Evolutionary conservation across 352 stramenopile genomes (phyloP).

Genomic region (Thraustochytrium striatum): DNA sequence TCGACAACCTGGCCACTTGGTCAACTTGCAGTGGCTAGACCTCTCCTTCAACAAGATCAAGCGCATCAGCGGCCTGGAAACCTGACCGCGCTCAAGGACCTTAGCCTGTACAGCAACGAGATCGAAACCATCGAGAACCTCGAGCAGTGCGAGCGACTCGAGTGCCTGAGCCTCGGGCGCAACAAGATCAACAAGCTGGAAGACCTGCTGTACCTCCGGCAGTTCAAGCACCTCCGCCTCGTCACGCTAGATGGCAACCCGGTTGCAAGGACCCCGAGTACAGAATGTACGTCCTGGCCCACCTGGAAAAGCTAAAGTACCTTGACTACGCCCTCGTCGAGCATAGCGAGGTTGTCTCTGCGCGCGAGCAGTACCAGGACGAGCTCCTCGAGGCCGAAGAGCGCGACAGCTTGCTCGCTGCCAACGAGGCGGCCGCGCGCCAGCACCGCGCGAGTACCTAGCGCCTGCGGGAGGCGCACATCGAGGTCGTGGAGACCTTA

Average conservation of each 20-base stretch:
- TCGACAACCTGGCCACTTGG: conserved; percentile 76
- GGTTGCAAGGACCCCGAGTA: conserved; percentile 85
- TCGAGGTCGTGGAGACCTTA: conserved; percentile 63
- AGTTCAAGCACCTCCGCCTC: conserved; percentile 67
- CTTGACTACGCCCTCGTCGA: conserved; percentile 85
- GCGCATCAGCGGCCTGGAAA: conserved; percentile 80
- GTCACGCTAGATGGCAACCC: conserved; percentile 86
- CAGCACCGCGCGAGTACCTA: conserved; percentile 43
- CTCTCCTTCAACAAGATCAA: conserved; percentile 90
- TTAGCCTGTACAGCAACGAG: conserved; percentile 87
- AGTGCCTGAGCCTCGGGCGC: conserved; percentile 85
- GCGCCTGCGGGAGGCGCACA: conserved; percentile 47
- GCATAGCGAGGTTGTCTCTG: conserved; percentile 66
- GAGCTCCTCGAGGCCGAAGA: conserved; percentile 64
- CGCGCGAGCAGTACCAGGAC: conserved; percentile 81
- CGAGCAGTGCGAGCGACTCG: conserved; percentile 74
- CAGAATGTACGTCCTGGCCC: conserved; percentile 77
- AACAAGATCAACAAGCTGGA: conserved; percentile 81
- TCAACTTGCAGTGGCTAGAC: conserved; percentile 84
- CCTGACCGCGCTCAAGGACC: conserved; percentile 79
- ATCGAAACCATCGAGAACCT: conserved; percentile 84
- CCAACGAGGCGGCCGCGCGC: conserved; percentile 79
- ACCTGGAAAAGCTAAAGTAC: conserved; percentile 85
- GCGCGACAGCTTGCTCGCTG: conserved; percentile 62
- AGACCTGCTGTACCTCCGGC: conserved; percentile 59